Percentiles rank a stretch among this genome's conserved stretches.
Conservation (phyloP, 805 yeast species). For the Candida maltosa region DNA sequence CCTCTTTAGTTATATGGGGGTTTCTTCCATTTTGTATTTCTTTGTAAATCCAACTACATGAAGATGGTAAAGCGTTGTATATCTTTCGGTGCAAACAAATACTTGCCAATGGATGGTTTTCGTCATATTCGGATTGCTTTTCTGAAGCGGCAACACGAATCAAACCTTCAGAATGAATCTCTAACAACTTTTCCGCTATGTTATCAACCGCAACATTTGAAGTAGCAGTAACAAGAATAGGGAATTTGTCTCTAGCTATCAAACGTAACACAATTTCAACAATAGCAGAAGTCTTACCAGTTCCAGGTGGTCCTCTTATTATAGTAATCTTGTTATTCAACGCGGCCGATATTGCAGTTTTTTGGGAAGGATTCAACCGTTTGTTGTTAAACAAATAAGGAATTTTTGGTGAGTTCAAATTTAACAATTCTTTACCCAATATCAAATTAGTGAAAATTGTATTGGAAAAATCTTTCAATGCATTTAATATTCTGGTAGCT, state of each 20-base stretch:
- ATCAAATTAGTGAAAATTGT: conserved; percentile 49
- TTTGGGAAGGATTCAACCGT: conserved; percentile 54
- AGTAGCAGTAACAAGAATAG: conserved; percentile 70
- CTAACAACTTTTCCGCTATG: conserved; percentile 63
- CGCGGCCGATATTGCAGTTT: conserved; percentile 50
- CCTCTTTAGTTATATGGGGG: conserved; percentile 24
- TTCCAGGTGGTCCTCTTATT: conserved; percentile 65
- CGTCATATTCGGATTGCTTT: conserved; percentile 58
- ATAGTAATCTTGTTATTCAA: conserved; percentile 47
- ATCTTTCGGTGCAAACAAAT: conserved; percentile 65
- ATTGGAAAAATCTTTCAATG: conserved; percentile 59
- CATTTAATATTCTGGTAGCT: conserved; percentile 57
- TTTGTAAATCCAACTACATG: conserved; percentile 39
- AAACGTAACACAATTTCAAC: conserved; percentile 47
- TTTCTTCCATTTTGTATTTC: conserved; percentile 35
- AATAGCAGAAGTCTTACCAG: conserved; percentile 43
- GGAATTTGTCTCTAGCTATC: conserved; percentile 51
- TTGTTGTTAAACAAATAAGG: conserved; percentile 45
- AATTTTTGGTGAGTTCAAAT: conserved; percentile 55
- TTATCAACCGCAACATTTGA: conserved; percentile 74
- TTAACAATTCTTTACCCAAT: conserved; percentile 50
- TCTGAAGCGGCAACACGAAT: conserved; percentile 56
- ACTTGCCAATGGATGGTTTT: conserved; percentile 50
- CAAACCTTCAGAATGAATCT: conserved; percentile 45
- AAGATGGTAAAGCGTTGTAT: conserved; percentile 43